Base-by-base conservation (phyloP, 495 filamentous ascomycete genomes). In the Evernia prunastri region DNA sequence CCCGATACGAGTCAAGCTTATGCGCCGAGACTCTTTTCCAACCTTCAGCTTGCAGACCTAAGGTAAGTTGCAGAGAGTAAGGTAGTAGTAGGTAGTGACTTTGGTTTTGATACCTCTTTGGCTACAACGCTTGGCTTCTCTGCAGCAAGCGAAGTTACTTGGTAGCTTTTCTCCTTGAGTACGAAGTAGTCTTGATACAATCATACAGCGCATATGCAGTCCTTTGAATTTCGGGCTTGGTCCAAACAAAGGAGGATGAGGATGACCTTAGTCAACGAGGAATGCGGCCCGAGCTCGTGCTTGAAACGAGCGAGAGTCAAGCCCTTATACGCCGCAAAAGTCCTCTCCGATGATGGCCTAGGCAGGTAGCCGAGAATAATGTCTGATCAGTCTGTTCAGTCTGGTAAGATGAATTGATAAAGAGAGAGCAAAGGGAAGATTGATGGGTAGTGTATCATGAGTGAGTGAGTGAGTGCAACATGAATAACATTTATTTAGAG, bases 1-100 rank as follows among this genome's bases (percentile, higher is more conserved):
- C 54, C 62, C 62, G 62, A 64, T 64, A 64, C 62, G 56, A 64
- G 43, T 59, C 62, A 64, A 64, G 54, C 62, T 59, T 64, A 64
- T 64, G 62, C 62, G 62, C 62, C 62, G 54, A n/a, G n/a, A 64
- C 40, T 54, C 27, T 27, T 18, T 53, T 31, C 25, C 23, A 49
- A 51, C 47, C 15, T 13, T 11, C 49, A 53, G 31, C 8, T 25
- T 49, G 45, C n/a, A 49, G 45, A 49, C n/a, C n/a, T n/a, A n/a
- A n/a, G n/a, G n/a, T n/a, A 53, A 53, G n/a, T 25, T 49, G 45
- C n/a, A 49, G 45, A 49, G 45, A 49, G 45, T 49, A n/a, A n/a
- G n/a, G n/a, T n/a, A n/a, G n/a, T n/a, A n/a, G n/a, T n/a, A n/a
- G n/a, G n/a, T n/a, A n/a, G n/a, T n/a, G n/a, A n/a, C n/a, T n/a